Conservation (phyloP, 352 stramenopile genomes). For the Globisporangium paddicum region DNA sequence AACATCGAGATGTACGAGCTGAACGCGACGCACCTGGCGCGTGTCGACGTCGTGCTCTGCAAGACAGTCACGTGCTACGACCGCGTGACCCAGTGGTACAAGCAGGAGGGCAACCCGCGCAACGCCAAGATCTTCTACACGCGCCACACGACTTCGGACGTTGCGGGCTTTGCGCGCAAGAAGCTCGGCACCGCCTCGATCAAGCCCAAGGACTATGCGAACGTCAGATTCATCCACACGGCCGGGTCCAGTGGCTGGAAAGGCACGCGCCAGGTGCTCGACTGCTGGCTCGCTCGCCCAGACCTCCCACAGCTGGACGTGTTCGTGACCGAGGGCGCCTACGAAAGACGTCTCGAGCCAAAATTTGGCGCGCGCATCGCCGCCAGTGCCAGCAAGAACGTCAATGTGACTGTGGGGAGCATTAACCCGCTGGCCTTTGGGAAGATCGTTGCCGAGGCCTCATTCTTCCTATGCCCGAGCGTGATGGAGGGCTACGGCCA, state of each 20-base stretch:
- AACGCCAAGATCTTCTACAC: conserved; percentile 48
- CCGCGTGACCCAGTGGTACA: conserved; percentile 45
- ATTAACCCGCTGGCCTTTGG: conserved; percentile 29
- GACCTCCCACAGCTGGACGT: conserved; percentile 39
- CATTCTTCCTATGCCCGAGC: conserved; percentile 53
- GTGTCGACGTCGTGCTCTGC: conserved; percentile 37
- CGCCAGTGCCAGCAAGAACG: not conserved
- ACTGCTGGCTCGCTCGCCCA: conserved; percentile 37
- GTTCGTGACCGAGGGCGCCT: conserved; percentile 28
- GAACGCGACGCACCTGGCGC: conserved; percentile 26
- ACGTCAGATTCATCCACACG: conserved; percentile 33
- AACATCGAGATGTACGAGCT: conserved; percentile 64
- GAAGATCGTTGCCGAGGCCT: conserved; percentile 32
- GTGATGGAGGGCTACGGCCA: conserved; percentile 56
- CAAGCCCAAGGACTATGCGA: conserved; percentile 24
- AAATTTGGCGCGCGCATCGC: conserved; percentile 14
- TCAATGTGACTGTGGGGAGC: conserved; percentile 13
- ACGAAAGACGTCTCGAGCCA: conserved; percentile 18
- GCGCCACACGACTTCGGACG: conserved; percentile 52
- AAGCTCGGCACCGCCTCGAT: conserved; percentile 18
- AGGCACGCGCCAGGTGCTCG: conserved; percentile 34
- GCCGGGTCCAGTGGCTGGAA: conserved; percentile 42
- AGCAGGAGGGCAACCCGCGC: conserved; percentile 50
- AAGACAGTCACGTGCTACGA: conserved; percentile 42
- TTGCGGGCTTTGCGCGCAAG: conserved; percentile 26